Conservation (phyloP, 2,329 filamentous ascomycete genomes). For the Fusarium piperis region DNA sequence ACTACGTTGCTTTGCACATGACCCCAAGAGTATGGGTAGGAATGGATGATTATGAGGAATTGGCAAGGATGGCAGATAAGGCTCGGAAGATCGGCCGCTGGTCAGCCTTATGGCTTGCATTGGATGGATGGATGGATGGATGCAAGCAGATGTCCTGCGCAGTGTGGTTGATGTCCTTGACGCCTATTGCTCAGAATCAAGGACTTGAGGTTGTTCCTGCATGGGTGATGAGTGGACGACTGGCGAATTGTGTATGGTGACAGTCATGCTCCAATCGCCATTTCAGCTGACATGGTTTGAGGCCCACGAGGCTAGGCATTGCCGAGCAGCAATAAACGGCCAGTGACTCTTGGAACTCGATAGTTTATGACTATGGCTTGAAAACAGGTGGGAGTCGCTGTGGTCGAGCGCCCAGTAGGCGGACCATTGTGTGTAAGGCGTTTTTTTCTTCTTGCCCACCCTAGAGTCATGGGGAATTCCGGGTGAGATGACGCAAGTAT, state of each 20-base stretch:
- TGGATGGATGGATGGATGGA: background rate
- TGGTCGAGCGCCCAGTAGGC: background rate
- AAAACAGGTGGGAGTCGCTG: background rate
- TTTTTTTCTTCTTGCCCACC: background rate
- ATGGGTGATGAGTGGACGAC: background rate
- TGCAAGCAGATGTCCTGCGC: background rate
- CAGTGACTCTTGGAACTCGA: background rate
- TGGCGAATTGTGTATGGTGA: background rate
- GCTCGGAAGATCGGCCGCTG: background rate
- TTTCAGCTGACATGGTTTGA: background rate
- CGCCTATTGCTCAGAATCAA: background rate
- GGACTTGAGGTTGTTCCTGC: constrained; percentile 22
- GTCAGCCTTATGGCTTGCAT: constrained; percentile 19
- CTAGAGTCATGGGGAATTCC: background rate
- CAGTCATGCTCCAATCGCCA: background rate
- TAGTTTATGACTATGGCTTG: background rate
- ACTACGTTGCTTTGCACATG: background rate
- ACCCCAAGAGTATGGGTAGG: background rate
- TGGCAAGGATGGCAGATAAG: background rate
- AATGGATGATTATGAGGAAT: background rate
- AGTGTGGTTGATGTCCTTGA: constrained; percentile 3
- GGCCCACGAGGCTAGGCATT: background rate
- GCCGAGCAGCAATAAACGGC: background rate
- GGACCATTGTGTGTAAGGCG: constrained; percentile 2
- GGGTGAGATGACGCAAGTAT: constrained; percentile 5